These are phyloP conservation scores for Dissophora globulifera DNA, from an alignment of 192 early-diverging fungal species.

Conservation along the genomic window DNA sequence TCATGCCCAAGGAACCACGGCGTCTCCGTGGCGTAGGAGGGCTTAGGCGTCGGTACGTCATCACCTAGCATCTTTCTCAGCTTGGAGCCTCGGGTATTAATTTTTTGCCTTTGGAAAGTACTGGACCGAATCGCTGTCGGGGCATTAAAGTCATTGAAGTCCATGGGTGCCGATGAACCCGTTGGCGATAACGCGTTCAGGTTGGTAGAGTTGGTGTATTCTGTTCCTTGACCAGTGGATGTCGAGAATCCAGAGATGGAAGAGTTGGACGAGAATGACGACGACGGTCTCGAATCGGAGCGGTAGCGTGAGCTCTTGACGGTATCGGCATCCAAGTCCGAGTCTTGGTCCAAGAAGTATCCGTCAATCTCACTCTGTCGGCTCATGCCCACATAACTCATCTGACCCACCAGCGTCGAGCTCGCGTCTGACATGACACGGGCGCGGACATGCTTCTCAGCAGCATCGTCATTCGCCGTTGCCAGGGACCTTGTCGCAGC, in stretches of 20 bases:
- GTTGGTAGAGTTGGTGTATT: too few relatives aligned
- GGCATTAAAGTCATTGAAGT: too few relatives aligned
- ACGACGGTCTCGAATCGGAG: constrained; percentile 32
- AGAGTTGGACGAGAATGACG: constrained; percentile 24
- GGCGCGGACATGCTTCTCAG: constrained; percentile 52
- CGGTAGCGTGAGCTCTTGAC: constrained; percentile 19
- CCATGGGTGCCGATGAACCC: not conserved
- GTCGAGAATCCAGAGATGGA: constrained; percentile 17
- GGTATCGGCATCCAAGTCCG: constrained; percentile 21
- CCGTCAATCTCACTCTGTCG: constrained; percentile 23
- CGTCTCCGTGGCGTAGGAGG: constrained; percentile 27
- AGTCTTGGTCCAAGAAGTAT: constrained; percentile 22
- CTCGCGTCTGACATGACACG: constrained; percentile 51
- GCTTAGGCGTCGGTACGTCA: constrained; percentile 48
- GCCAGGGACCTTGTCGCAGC: constrained; percentile 64
- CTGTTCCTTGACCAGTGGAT: constrained; percentile 11
- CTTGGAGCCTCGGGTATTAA: constrained; percentile 43
- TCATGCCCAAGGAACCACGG: constrained; percentile 89
- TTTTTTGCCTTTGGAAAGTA: constrained; percentile 1
- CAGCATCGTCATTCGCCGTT: constrained; percentile 58
- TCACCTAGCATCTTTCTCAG: constrained; percentile 69
- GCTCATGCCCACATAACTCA: not conserved
- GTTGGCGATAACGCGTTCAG: constrained; percentile 10
- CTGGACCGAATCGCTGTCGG: constrained; percentile 1
- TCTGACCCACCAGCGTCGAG: constrained; percentile 7